Evolutionary conservation across 2,329 filamentous ascomycete species (phyloP), one percentile per base, ranked within the genome.

Genomic region (Cytospora piceicola): DNA sequence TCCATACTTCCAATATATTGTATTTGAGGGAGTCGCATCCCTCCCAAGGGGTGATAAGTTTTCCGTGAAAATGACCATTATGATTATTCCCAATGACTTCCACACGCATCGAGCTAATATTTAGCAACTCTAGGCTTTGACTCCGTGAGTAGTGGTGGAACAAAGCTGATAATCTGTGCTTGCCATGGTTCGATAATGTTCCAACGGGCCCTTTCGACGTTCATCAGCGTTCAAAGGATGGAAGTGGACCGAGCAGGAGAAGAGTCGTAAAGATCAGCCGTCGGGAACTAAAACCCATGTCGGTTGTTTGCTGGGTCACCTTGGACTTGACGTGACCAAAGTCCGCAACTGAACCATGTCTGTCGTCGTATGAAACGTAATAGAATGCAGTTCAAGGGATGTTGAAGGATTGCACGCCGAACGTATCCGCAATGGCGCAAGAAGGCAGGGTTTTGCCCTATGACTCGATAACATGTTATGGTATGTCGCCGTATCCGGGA

Each of bases 381-480:
- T 58, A 4, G 29, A 49, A 51, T 51, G 39, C 12, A 30, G 24
- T 56, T 57, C 11, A 49, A 36, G 56, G 32, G 54, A 57, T 12
- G 46, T 20, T 49, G n/a, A 6, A 11, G 46, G 14, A 27, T 6
- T 34, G 39, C 60, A 56, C 60, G 60, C 49, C 52, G 53, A 51
- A 49, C 7, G n/a, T 65, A 65, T 57, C 66, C 66, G 66, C 62
- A 67, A 67, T 67, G 63, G 63, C 58, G 66, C 66, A 62, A 67
- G 62, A 56, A 17, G 24, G 53, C 39, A 51, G 29, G 51, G 9
- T 27, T 42, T 36, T 49, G 46, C 46, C n/a, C 20, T 14, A 42
- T 42, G 39, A 42, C 39, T 42, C 15, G 15, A 42, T n/a, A 42
- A 20, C 39, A 42, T 42, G 15, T 6, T 20, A 42, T n/a, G 8